Conservation (phyloP, 75 land plant genomes). For the Picea glauca region DNA sequence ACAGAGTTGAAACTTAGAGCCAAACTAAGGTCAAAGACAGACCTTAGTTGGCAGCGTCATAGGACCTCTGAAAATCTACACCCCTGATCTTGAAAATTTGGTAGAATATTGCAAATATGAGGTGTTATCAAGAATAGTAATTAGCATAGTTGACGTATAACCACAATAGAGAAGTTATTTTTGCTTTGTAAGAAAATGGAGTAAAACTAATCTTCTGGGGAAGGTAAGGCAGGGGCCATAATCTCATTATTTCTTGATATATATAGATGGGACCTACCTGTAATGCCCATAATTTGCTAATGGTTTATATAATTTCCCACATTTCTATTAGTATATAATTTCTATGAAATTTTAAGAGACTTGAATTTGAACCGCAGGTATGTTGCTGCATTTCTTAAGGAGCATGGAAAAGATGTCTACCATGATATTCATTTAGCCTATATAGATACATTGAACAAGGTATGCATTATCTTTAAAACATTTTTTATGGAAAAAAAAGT, state of each 20-base stretch:
- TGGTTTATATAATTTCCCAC: background rate
- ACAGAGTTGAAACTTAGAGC: too few relatives aligned
- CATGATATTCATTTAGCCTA: slow-evolving; percentile 89
- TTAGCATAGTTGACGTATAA: background rate
- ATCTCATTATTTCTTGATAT: background rate
- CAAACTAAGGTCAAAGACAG: too few relatives aligned
- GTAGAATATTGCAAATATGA: background rate
- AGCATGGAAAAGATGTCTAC: slow-evolving; percentile 94
- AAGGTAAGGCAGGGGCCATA: too few relatives aligned
- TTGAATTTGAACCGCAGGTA: slow-evolving; percentile 50
- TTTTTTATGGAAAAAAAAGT: background rate
- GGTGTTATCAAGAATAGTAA: background rate
- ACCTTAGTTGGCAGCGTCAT: too few relatives aligned
- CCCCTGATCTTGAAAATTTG: too few relatives aligned
- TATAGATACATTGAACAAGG: slow-evolving; percentile 99
- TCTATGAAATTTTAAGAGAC: background rate
- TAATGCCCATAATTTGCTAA: background rate
- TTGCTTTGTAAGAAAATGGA: too few relatives aligned
- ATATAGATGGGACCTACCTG: background rate
- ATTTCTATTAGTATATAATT: background rate
- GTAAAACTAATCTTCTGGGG: too few relatives aligned
- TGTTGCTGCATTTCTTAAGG: slow-evolving; percentile 76
- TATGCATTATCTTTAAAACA: slow-evolving; percentile 14
- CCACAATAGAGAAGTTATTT: background rate
- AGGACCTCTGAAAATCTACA: too few relatives aligned